These are phyloP conservation scores for Puccinellia tenuiflora DNA, from an alignment of 176 grass and related monocot genomes.

Conservation along the genomic window DNA sequence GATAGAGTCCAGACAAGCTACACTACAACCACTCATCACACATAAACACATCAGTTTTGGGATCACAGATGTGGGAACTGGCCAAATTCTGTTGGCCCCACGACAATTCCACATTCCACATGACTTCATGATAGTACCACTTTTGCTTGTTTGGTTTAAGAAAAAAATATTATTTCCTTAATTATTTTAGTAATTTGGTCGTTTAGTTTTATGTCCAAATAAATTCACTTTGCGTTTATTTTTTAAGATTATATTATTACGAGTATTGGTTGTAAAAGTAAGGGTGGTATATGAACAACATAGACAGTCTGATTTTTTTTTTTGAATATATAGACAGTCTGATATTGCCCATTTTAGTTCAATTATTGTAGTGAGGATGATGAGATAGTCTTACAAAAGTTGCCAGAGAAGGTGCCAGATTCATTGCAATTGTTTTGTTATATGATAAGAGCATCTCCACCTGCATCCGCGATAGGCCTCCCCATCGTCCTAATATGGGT, in stretches of 20 bases:
- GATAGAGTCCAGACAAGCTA: not conserved
- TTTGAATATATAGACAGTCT: too few relatives aligned
- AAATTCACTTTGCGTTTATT: not conserved
- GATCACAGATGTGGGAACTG: conserved; percentile 20
- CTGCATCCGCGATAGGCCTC: too few relatives aligned
- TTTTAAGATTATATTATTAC: not conserved
- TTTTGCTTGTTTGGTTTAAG: not conserved
- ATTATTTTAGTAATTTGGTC: not conserved
- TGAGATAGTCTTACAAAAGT: conserved; percentile 1
- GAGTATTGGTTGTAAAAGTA: not conserved
- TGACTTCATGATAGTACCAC: not conserved
- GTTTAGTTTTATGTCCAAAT: not conserved
- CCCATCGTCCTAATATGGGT: too few relatives aligned
- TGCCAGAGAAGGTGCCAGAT: not conserved
- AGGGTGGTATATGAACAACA: not conserved
- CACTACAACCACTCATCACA: not conserved
- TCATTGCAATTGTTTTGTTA: not conserved
- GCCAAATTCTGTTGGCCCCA: not conserved
- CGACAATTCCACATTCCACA: not conserved
- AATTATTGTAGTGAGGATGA: not conserved
- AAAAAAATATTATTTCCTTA: not conserved
- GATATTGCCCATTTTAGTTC: not conserved
- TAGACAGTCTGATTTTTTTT: too few relatives aligned
- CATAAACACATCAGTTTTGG: not conserved
- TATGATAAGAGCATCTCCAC: too few relatives aligned